Conservation (phyloP, 2,329 filamentous ascomycete genomes). For the Stagonosporopsis vannaccii region DNA sequence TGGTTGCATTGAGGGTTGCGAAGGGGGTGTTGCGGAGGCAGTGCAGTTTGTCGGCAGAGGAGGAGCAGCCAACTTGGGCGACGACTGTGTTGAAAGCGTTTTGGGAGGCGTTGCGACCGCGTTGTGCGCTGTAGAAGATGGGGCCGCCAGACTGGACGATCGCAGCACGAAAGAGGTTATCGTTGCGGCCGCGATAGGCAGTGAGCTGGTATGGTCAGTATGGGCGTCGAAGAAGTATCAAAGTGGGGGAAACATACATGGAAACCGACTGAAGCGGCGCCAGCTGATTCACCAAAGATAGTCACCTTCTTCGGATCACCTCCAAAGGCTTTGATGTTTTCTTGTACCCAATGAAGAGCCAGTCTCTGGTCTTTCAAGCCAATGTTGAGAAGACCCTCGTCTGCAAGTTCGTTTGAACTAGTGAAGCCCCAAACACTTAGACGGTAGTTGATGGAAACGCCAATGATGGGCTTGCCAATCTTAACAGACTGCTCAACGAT, state of each 20-base stretch:
- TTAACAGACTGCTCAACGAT: slow-evolving; percentile 35
- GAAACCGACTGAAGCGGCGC: slow-evolving; percentile 40
- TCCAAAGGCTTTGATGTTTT: slow-evolving; percentile 57
- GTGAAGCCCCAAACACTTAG: slow-evolving; percentile 35
- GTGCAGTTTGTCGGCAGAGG: slow-evolving; percentile 22
- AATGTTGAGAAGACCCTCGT: slow-evolving; percentile 50
- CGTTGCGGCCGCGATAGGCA: slow-evolving; percentile 56
- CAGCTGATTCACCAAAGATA: slow-evolving; percentile 47
- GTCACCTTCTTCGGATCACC: slow-evolving; percentile 59
- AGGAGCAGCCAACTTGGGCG: slow-evolving; percentile 23
- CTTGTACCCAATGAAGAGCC: slow-evolving; percentile 62
- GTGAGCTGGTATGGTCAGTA: slow-evolving; percentile 51
- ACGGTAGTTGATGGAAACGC: slow-evolving; percentile 37
- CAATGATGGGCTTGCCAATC: slow-evolving; percentile 31
- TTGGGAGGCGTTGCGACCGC: slow-evolving; percentile 16
- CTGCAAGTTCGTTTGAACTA: slow-evolving; percentile 21
- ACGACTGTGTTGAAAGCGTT: slow-evolving; percentile 43
- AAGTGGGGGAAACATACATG: slow-evolving; percentile 32
- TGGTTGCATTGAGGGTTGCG: slow-evolving; percentile 60
- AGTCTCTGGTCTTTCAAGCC: slow-evolving; percentile 63
- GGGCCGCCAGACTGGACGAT: slow-evolving; percentile 53
- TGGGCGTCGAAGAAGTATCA: slow-evolving; percentile 43
- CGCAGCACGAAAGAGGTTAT: slow-evolving; percentile 54
- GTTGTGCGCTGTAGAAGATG: slow-evolving; percentile 30
- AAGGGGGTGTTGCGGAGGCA: slow-evolving; percentile 67